A percentile compares a stretch with the other conserved stretches of the same genome.
phyloP scores from a whole-genome alignment of 768 basidiomycete genomes.

The Termitomyces sp. region DNA sequence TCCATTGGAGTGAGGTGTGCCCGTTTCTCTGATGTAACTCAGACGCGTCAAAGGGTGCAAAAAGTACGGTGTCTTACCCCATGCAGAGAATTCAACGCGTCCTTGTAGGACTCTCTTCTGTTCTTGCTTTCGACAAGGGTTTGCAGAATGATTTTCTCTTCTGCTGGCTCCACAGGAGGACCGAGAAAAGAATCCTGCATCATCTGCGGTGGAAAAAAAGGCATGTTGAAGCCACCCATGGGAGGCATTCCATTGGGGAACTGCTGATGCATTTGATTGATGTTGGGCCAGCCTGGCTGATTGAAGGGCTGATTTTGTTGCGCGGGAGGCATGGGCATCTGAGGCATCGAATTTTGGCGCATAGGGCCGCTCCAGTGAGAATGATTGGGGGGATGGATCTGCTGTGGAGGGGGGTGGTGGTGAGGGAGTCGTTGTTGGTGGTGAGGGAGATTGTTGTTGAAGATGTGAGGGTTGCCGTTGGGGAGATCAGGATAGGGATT shows the following conservation, averaged over 20 bases:
- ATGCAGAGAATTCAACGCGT: constrained; percentile 65
- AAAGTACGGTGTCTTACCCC: constrained; percentile 42
- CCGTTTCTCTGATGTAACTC: constrained; percentile 39
- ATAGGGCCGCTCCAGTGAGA: constrained; percentile 29
- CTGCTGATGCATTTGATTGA: constrained; percentile 30
- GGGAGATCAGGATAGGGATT: constrained; percentile 29
- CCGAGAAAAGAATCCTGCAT: constrained; percentile 56
- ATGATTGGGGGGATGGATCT: constrained; percentile 12
- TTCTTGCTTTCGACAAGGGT: constrained; percentile 40
- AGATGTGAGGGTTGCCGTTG: constrained; percentile 14
- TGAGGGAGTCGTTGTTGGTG: constrained; percentile 26
- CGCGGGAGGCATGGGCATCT: constrained; percentile 23
- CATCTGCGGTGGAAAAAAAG: constrained; percentile 50
- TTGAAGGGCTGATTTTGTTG: constrained; percentile 35
- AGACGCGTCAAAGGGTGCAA: constrained; percentile 17
- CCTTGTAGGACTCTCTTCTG: constrained; percentile 54
- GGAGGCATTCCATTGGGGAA: constrained; percentile 31
- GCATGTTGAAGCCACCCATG: constrained; percentile 34
- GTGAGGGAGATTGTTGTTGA: constrained; percentile 3
- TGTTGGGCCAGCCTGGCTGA: constrained; percentile 29
- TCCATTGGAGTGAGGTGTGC: constrained; percentile 66
- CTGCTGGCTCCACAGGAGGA: constrained; percentile 53
- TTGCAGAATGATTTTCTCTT: constrained; percentile 59
- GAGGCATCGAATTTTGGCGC: constrained; percentile 16
- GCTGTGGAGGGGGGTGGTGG: constrained; percentile 26